Conservation (phyloP, 176 grass and related monocot genomes). For the Elaeis guineensis region DNA sequence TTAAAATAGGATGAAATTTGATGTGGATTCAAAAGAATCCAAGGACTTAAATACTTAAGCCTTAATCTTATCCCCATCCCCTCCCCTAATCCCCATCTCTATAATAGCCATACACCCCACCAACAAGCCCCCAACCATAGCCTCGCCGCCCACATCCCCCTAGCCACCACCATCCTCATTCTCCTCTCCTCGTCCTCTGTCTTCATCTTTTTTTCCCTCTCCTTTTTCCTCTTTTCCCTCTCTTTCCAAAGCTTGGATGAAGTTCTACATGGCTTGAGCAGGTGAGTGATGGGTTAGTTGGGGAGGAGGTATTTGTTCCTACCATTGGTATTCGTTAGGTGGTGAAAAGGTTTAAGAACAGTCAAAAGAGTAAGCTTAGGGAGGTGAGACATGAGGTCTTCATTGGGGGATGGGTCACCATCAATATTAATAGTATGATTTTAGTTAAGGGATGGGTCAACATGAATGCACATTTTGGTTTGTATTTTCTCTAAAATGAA, state of each 20-base stretch:
- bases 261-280: constrained; percentile 70
- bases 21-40: too few species aligned
- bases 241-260: constrained; percentile 26
- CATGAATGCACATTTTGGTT: constrained; percentile 45
- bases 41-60: too few species aligned
- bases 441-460: constrained; percentile 40
- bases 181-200: too few species aligned
- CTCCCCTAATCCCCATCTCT: too few species aligned
- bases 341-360: constrained; percentile 53
- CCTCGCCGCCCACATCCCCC: too few species aligned
- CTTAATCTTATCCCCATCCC: too few species aligned
- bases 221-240: too few species aligned
- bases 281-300: constrained; percentile 44
- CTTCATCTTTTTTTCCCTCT: too few species aligned
- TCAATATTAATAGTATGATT: constrained; percentile 39
- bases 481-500: constrained; percentile 28
- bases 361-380: constrained; percentile 53
- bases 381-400: constrained; percentile 32
- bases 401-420: constrained; percentile 3
- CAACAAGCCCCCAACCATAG: too few species aligned
- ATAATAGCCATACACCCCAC: too few species aligned
- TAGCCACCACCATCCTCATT: too few species aligned
- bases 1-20: too few species aligned
- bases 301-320: constrained; percentile 16
- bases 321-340: constrained; percentile 5